Conservation (phyloP, 148 eudicot genomes). For the Heliamphora exappendiculata region DNA sequence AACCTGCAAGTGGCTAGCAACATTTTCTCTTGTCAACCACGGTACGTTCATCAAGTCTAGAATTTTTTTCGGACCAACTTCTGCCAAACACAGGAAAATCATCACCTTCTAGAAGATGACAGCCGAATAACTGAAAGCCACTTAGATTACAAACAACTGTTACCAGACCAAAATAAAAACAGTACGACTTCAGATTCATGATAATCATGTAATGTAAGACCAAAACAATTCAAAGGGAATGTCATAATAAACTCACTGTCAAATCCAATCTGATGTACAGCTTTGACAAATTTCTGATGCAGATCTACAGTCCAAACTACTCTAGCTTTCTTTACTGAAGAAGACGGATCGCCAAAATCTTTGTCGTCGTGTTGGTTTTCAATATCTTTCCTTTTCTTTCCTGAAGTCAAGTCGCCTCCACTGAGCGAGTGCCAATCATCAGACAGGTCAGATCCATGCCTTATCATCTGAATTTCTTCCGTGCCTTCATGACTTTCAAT, state of each 20-base stretch:
- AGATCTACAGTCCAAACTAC: conserved; percentile 92
- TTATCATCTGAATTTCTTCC: conserved; percentile 51
- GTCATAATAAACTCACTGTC: conserved; percentile 58
- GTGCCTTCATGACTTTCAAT: conserved; percentile 52
- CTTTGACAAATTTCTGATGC: conserved; percentile 91
- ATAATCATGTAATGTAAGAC: not conserved
- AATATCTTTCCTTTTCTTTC: conserved; percentile 62
- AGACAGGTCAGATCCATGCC: conserved; percentile 44
- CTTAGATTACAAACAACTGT: conserved; percentile 1
- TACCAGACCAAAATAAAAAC: not conserved
- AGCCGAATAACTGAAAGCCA: conserved; percentile 9
- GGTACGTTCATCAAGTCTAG: conserved; percentile 87
- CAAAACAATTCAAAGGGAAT: not conserved
- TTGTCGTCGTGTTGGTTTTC: conserved; percentile 55
- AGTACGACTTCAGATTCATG: not conserved
- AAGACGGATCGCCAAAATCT: conserved; percentile 45
- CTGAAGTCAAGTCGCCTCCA: conserved; percentile 44
- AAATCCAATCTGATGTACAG: conserved; percentile 84
- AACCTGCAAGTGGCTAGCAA: conserved; percentile 99
- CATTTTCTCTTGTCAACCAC: conserved; percentile 90
- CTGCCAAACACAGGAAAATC: conserved; percentile 41
- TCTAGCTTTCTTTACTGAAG: conserved; percentile 68
- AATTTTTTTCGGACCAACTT: conserved; percentile 93
- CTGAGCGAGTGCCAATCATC: conserved; percentile 40
- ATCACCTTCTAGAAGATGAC: conserved; percentile 15